Conservation (phyloP, 129 eudicot genomes). For the Kitagawia praeruptora region DNA sequence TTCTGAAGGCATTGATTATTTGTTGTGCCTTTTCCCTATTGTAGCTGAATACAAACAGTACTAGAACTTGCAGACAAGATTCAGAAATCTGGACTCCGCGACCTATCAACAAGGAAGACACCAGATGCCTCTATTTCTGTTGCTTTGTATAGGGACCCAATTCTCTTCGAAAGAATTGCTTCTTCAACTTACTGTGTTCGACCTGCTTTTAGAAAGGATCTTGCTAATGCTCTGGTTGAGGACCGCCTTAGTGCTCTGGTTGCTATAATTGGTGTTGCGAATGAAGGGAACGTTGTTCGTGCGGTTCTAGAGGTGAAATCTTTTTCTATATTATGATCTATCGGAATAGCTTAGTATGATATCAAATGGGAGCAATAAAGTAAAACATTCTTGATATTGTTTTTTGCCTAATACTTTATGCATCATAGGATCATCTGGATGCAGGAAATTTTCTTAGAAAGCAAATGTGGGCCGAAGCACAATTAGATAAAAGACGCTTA, state of each 20-base stretch:
- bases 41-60: slow-evolving; percentile 54
- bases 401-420: slow-evolving; percentile 11
- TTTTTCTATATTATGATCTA: background rate
- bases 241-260: too few species aligned
- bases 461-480: slow-evolving; percentile 98
- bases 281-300: slow-evolving; percentile 84
- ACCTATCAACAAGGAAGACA: slow-evolving; percentile 90
- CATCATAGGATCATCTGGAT: slow-evolving; percentile 81
- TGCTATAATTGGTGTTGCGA: slow-evolving; percentile 23
- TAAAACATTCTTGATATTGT: background rate
- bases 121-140: slow-evolving; percentile 98
- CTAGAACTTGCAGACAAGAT: slow-evolving; percentile 86
- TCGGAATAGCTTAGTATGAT: background rate
- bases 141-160: slow-evolving; percentile 90
- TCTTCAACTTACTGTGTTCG: slow-evolving; percentile 88
- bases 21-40: slow-evolving; percentile 15
- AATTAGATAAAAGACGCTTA: slow-evolving; percentile 66
- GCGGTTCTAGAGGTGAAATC: slow-evolving; percentile 64
- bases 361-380: background rate
- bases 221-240: slow-evolving; percentile 44
- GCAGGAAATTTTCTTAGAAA: slow-evolving; percentile 80
- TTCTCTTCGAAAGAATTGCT: slow-evolving; percentile 82
- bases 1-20: slow-evolving; percentile 1
- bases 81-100: slow-evolving; percentile 96
- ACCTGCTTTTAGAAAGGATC: slow-evolving; percentile 79